phyloP scores from a whole-genome alignment of 2,329 filamentous ascomycete species.

The Colletotrichum cordylinicola region DNA sequence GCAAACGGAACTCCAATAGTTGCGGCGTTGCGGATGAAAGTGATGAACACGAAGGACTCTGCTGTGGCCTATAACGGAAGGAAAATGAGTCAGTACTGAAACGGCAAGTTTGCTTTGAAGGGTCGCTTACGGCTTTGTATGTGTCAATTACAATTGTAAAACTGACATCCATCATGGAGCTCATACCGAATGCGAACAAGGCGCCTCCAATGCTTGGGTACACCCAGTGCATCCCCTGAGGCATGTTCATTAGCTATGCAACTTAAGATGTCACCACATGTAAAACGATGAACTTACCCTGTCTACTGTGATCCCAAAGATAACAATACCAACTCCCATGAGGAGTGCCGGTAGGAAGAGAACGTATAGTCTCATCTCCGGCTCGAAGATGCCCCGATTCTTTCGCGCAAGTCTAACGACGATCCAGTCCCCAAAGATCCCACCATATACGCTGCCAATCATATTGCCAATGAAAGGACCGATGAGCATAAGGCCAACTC shows the following conservation, averaged over 20 bases:
- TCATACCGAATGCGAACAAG: conserved; percentile 42
- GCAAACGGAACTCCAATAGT: not conserved
- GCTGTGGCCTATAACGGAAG: not conserved
- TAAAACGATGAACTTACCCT: conserved; percentile 23
- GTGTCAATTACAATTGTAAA: not conserved
- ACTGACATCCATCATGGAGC: conserved; percentile 39
- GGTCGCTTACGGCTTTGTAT: not conserved
- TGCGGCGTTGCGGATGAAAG: not conserved
- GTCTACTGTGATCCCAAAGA: conserved; percentile 38
- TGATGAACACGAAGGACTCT: not conserved
- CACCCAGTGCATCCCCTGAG: conserved; percentile 48
- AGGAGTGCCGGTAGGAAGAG: conserved; percentile 29
- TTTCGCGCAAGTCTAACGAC: conserved; percentile 41
- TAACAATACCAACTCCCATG: conserved; percentile 40
- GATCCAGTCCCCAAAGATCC: not conserved
- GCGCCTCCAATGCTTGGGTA: conserved; percentile 40
- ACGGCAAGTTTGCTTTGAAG: accelerated
- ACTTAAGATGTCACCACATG: accelerated
- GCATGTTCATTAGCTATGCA: not conserved
- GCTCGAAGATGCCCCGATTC: conserved; percentile 47
- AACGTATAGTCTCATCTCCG: conserved; percentile 46
- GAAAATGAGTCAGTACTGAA: not conserved
- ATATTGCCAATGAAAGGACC: not conserved
- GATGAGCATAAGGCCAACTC: not conserved
- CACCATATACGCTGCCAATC: not conserved